Percentiles rank a stretch among this genome's conserved stretches.
Conservation (phyloP, 1,284 basidiomycete species). For the Ustanciosporium gigantosporum region DNA sequence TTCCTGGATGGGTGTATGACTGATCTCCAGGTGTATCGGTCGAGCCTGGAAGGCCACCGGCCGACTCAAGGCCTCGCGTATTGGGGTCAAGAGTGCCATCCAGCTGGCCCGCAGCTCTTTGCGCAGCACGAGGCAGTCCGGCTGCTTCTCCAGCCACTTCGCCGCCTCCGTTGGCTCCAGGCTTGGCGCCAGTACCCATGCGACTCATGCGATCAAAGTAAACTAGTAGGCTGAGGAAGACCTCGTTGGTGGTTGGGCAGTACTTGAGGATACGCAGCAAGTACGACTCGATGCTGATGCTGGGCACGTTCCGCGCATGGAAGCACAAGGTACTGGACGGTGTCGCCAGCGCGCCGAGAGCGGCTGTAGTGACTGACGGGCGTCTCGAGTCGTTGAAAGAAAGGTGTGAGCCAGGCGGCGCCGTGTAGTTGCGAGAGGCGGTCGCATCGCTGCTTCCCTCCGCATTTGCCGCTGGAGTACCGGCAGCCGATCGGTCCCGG, state of each 20-base stretch:
- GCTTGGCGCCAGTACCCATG: slow-evolving; percentile 65
- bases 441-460: not conserved
- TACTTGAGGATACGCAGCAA: slow-evolving; percentile 94
- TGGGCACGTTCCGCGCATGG: slow-evolving; percentile 92
- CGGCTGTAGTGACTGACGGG: slow-evolving; percentile 70
- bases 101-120: slow-evolving; percentile 15
- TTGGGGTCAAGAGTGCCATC: not conserved
- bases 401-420: slow-evolving; percentile 33
- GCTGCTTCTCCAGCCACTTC: slow-evolving; percentile 41
- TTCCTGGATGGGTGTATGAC: slow-evolving; percentile 39
- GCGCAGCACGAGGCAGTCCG: slow-evolving; percentile 29
- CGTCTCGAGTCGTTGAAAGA: slow-evolving; percentile 42
- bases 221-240: slow-evolving; percentile 88
- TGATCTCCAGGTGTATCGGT: slow-evolving; percentile 1
- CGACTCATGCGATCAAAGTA: slow-evolving; percentile 86
- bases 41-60: slow-evolving; percentile 1
- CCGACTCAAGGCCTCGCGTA: slow-evolving; percentile 1
- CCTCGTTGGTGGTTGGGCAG: slow-evolving; percentile 96
- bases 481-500: slow-evolving; percentile 16
- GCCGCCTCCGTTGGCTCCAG: slow-evolving; percentile 32
- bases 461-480: slow-evolving; percentile 8
- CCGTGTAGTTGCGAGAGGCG: slow-evolving; percentile 8
- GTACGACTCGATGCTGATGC: slow-evolving; percentile 91
- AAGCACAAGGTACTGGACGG: slow-evolving; percentile 85
- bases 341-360: slow-evolving; percentile 74